Evolutionary conservation across 2,329 filamentous ascomycete species (phyloP), one percentile per base, ranked within the genome.

Genomic region (Coniella vitis): DNA sequence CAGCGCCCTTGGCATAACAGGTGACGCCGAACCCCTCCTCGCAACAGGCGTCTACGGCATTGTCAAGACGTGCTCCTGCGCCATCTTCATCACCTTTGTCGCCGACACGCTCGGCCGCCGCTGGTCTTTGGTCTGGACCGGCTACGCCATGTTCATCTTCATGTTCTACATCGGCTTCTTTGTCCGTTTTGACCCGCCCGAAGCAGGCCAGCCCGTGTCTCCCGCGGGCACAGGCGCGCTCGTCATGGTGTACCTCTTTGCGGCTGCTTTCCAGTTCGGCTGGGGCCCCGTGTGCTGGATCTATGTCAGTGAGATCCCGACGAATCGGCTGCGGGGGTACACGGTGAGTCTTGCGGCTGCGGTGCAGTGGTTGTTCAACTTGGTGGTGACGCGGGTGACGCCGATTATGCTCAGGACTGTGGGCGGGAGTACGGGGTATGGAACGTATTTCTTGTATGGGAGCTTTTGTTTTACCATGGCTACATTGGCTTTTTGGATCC

Each of bases 261-360:
- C 79, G 0, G 73, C 72, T 2, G 76, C 76, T 59, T 84, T 82
- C 67, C 75, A 79, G 53, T 74, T 75, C 54, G 74, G 74, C n/a
- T 83, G 79, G 79, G 79, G 79, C 0, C 77, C 78, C 2, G 78
- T 80, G 7, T 79, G 76, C 67, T 79, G 79, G 79, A 81, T 81
- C 56, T 81, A 81, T 56, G 73, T 81, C 9, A 76, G 74, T 1
- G 81, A 84, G 59, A 84, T 84, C 48, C 78, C 79, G 1, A 76
- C 76, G 1, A 76, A 76, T 4, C 68, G 80, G 13, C 69, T 84
- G 2, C 65, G 81, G 35, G 74, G 72, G 9, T 66, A 79, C 49
- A 83, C 82, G 52, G 79, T 84, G 10, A 70, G 78, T 1, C 69
- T 83, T 38, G 79, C 77, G 0, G 79, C 80, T 0, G 76, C 79